Evolutionary conservation across 2,329 filamentous ascomycete genomes (phyloP), one percentile per base, ranked within the genome.

Genomic region (Fusarium aywerte): DNA sequence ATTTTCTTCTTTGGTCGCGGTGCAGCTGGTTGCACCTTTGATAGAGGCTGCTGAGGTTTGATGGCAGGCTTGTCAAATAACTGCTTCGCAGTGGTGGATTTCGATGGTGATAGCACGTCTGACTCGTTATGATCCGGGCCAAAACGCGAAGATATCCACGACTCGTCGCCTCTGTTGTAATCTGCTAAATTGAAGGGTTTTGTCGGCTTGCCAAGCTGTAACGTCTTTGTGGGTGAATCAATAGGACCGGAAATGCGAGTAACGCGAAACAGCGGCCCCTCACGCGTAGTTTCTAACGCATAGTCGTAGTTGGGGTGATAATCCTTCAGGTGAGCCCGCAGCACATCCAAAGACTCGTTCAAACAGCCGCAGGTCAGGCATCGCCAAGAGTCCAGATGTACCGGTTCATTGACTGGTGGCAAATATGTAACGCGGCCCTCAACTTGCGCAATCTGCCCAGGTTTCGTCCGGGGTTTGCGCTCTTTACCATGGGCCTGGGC

Each of bases 401-500:
- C 74, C 10, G 77, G 77, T 58, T 82, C 76, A 64, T 85, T 79
- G 43, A 76, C 76, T 21, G 80, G 81, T 39, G 82, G 73, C 44
- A 77, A 74, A 72, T 82, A 88, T 43, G 77, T 80, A 52, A 87
- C 80, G 62, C 74, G 79, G 69, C 79, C 82, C 67, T 81, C 80
- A 55, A 75, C 77, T 35, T 63, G 58, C 23, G 63, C 70, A 61
- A 57, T 45, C 48, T 74, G 65, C 55, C 71, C 56, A 62, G 62
- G 65, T 59, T 74, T 68, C 58, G 71, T 61, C 55, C 70, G 71
- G 71, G 79, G 80, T 64, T 82, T 84, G 62, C 80, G 80, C 40
- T 83, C 82, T 67, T 80, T 84, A 5, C 86, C 85, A 50, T 85
- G 81, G 7, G 85, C 85, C 68, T 85, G 84, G 68, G 86, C 85